Evolutionary conservation across 140 eudicot species (phyloP).

Genomic region (Flaveria floridana): DNA sequence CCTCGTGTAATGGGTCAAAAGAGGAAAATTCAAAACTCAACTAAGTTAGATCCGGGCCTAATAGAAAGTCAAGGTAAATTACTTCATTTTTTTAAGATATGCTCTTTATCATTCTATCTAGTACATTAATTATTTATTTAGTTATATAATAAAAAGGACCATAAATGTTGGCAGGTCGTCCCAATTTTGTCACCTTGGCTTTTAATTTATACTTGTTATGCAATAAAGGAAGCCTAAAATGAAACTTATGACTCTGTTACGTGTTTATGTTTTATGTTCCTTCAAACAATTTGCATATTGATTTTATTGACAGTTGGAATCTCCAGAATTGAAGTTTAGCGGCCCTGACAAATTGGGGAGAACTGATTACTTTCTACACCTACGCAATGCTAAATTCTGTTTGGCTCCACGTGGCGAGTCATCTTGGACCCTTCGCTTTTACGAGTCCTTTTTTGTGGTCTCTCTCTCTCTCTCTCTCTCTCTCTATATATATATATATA

Average conservation of each 20-base stretch:
- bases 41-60: not conserved
- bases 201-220: not conserved
- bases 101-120: too few relatives aligned
- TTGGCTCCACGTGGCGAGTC: conserved; percentile 99
- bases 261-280: conserved; percentile 18
- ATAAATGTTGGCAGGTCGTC: not conserved
- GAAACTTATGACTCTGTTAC: not conserved
- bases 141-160: not conserved
- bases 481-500: not conserved
- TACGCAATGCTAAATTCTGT: conserved; percentile 90
- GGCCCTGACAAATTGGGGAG: conserved; percentile 86
- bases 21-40: not conserved
- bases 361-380: conserved; percentile 81
- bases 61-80: not conserved
- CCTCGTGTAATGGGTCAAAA: not conserved
- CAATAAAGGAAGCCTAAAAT: not conserved
- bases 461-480: conserved; percentile 42
- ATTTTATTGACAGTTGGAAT: conserved; percentile 90
- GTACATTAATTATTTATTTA: too few relatives aligned
- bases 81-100: not conserved
- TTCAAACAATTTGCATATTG: conserved; percentile 39
- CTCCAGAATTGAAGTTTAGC: conserved; percentile 97
- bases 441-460: conserved; percentile 96
- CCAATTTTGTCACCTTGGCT: not conserved
- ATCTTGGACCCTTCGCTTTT: conserved; percentile 98